Base-by-base conservation (phyloP, 73 alveolate species). In the Blepharisma stoltei region DNA sequence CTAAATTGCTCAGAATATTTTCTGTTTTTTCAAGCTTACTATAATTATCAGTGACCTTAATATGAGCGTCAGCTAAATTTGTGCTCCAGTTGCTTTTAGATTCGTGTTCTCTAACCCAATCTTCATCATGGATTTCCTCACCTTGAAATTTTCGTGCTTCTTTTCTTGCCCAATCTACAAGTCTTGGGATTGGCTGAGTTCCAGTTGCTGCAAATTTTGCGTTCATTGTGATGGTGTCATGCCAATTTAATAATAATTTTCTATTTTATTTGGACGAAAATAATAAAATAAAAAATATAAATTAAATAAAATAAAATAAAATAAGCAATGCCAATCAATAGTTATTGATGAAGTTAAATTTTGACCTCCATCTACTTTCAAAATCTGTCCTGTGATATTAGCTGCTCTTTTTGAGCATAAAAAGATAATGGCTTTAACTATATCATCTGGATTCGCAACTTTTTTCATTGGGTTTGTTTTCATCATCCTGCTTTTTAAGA, bases 301-400 rank as follows among this genome's bases (percentile, higher is more conserved):
- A n/a, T n/a, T n/a, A n/a, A n/a, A n/a, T n/a, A n/a, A n/a, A n/a
- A n/a, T n/a, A n/a, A n/a, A n/a, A n/a, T n/a, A n/a, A n/a, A n/a
- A n/a, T n/a, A n/a, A 76, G 43, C 98, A 95, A 66, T 90, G 82
- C 94, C 95, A 93, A 77, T 89, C 92, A 37, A 88, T 83, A 54
- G 78, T 88, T 48, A 95, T 89, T 52, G 93, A 68, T 55, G 86
- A 66, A 32, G 98, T 93, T 45, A 93, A 78, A 54, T 83, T 76
- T 80, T 89, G 88, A 45, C 98, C 98, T 60, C 97, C 98, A 83
- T 93, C 97, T 38, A 90, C 96, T 77, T 86, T 90, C 85, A 93
- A 80, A 14, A 90, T 73, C 67, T 93, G 95, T 18, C 98, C 98
- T 37, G 98, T 93, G 14, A 93, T 86, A 65, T 86, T 90, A 9